Percentiles rank a stretch among this genome's conserved stretches.
Conservation (phyloP, 768 basidiomycete species). For the Trametes cubensis region DNA sequence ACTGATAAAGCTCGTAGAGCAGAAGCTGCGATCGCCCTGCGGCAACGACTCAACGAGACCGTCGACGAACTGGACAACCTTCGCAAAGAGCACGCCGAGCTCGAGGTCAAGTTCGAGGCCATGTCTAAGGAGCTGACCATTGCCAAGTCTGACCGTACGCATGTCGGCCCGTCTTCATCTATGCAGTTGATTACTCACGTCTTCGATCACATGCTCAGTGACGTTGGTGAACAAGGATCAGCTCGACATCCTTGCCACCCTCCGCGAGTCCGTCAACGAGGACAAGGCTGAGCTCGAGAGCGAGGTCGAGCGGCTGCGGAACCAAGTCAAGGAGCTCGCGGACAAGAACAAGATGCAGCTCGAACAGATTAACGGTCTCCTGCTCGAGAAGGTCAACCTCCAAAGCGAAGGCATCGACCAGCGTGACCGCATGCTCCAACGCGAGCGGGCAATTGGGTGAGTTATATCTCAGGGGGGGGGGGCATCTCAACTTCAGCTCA, state of each 20-base stretch:
- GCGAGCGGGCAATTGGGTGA: slow-evolving; percentile 85
- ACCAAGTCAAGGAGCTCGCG: slow-evolving; percentile 66
- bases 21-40: slow-evolving; percentile 86
- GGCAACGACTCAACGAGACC: slow-evolving; percentile 85
- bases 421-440: slow-evolving; percentile 81
- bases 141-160: slow-evolving; percentile 82
- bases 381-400: slow-evolving; percentile 88
- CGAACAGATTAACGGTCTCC: slow-evolving; percentile 81
- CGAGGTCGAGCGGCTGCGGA: slow-evolving; percentile 64
- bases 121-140: slow-evolving; percentile 72
- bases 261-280: slow-evolving; percentile 87
- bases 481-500: not conserved
- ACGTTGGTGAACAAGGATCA: slow-evolving; percentile 93
- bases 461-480: slow-evolving; percentile 21
- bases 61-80: slow-evolving; percentile 77
- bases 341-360: slow-evolving; percentile 92
- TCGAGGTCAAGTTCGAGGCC: slow-evolving; percentile 69
- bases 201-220: slow-evolving; percentile 50
- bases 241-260: slow-evolving; percentile 80
- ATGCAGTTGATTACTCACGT: not conserved
- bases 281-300: slow-evolving; percentile 78
- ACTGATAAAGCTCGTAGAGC: slow-evolving; percentile 47
- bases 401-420: slow-evolving; percentile 92
- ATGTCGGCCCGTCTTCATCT: not conserved
- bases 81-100: slow-evolving; percentile 66